Percentiles rank a stretch among this genome's conserved stretches.
phyloP scores from a whole-genome alignment of 1,139 yeast genomes.

The Kurtzmaniella quercitrusa region DNA sequence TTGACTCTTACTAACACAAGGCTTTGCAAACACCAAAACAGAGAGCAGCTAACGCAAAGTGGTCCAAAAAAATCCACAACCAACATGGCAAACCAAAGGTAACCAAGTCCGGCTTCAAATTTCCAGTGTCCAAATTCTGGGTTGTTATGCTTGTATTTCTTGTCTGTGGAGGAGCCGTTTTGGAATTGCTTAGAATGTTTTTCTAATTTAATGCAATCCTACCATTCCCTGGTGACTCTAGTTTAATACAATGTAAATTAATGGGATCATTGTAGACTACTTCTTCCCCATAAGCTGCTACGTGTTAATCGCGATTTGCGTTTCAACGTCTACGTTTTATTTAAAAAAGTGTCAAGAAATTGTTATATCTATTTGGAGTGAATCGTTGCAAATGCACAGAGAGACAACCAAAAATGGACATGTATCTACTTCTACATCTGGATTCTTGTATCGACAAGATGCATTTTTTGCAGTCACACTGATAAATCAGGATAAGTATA shows the following conservation, averaged over 20 bases:
- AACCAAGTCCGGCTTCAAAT: conserved; percentile 21
- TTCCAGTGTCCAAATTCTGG: conserved; percentile 59
- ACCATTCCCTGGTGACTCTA: background rate
- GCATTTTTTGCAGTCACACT: too few species aligned
- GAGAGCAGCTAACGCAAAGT: conserved; percentile 78
- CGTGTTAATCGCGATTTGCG: background rate
- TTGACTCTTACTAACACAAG: conserved; percentile 14
- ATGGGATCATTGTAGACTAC: background rate
- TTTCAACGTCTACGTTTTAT: background rate
- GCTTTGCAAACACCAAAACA: conserved; percentile 76
- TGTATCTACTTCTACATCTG: too few species aligned
- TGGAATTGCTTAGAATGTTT: conserved; percentile 59
- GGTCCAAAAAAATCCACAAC: conserved; percentile 66
- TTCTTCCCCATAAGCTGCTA: background rate
- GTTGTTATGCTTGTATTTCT: conserved; percentile 60
- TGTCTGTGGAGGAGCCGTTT: conserved; percentile 77
- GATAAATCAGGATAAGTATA: too few species aligned
- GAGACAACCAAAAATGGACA: too few species aligned
- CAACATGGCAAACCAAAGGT: conserved; percentile 63
- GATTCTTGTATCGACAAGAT: too few species aligned
- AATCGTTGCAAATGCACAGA: too few species aligned
- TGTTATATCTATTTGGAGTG: too few species aligned
- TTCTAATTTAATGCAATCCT: conserved; percentile 21
- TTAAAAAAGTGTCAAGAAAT: too few species aligned
- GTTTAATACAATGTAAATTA: background rate